phyloP scores from a whole-genome alignment of 148 eudicot genomes.

The Rhododendron molle region DNA sequence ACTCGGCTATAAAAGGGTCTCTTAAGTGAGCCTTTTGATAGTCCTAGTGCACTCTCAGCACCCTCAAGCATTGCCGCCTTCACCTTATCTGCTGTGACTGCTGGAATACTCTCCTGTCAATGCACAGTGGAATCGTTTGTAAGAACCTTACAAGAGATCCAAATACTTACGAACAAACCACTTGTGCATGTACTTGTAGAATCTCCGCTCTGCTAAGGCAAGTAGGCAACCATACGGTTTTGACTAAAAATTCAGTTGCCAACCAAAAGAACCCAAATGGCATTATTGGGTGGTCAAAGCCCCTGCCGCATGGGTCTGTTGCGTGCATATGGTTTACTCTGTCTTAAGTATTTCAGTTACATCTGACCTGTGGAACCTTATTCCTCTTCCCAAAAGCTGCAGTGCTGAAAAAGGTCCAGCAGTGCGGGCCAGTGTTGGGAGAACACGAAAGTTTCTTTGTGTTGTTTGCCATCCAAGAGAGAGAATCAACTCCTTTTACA shows the following conservation, averaged over 20 bases:
- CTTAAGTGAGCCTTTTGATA: conserved; percentile 53
- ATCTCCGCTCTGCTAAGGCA: not conserved
- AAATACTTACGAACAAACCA: not conserved
- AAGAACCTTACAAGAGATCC: not conserved
- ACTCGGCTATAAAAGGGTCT: conserved; percentile 67
- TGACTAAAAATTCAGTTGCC: not conserved
- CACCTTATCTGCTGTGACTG: conserved; percentile 77
- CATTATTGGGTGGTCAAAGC: not conserved
- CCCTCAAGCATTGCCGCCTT: conserved; percentile 76
- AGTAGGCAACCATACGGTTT: not conserved
- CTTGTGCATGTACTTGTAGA: not conserved
- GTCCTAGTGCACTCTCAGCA: conserved; percentile 76
- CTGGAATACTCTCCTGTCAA: conserved; percentile 85
- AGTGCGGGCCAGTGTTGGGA: conserved; percentile 48
- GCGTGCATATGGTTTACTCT: not conserved
- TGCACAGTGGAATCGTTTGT: not conserved
- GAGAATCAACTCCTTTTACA: conserved; percentile 75
- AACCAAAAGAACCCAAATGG: not conserved
- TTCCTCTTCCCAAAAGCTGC: conserved; percentile 70
- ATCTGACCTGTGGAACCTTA: conserved; percentile 94
- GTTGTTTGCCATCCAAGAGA: conserved; percentile 97
- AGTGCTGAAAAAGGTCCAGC: conserved; percentile 96
- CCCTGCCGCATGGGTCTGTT: not conserved
- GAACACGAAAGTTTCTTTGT: conserved; percentile 48
- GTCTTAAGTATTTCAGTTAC: not conserved